Evolutionary conservation across 495 filamentous ascomycete species (phyloP).

Genomic region (Paragyromitra xinjiangensis): DNA sequence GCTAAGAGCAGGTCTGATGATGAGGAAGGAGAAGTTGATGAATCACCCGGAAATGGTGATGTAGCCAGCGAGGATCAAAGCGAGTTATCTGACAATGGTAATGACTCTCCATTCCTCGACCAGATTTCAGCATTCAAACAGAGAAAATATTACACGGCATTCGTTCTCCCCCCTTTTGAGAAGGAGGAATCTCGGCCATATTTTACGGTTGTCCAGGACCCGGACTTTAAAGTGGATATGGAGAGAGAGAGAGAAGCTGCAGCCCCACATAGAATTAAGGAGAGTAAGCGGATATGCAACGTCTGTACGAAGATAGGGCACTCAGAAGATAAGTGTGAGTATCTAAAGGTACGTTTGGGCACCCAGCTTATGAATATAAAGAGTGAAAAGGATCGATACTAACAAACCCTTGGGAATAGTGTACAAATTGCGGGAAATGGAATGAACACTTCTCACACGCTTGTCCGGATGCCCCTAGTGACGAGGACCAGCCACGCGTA

Average conservation of each 20-base stretch:
- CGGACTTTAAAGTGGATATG: conserved; percentile 34
- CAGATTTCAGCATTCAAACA: conserved; percentile 29
- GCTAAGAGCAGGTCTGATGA: not conserved
- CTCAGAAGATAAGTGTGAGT: conserved; percentile 30
- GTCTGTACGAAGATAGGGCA: conserved; percentile 46
- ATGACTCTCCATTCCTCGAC: conserved; percentile 26
- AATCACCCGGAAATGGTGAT: conserved; percentile 16
- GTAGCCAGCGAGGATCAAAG: not conserved
- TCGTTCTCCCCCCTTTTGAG: conserved; percentile 36
- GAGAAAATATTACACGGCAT: conserved; percentile 50
- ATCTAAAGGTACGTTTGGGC: conserved; percentile 44
- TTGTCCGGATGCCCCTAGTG: conserved; percentile 43
- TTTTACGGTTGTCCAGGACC: conserved; percentile 24
- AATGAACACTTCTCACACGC: conserved; percentile 56
- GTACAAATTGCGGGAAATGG: conserved; percentile 49
- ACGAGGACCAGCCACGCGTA: conserved; percentile 25
- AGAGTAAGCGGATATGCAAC: conserved; percentile 42
- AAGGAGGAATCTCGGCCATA: conserved; percentile 48
- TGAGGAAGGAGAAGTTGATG: conserved; percentile 18
- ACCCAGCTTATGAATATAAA: not conserved
- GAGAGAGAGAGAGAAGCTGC: conserved; percentile 22
- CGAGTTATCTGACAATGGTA: conserved; percentile 9
- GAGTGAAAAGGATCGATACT: not conserved
- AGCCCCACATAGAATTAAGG: conserved; percentile 5
- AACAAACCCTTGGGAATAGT: conserved; percentile 32